Evolutionary conservation across 768 basidiomycete species (phyloP), one percentile per base, ranked within the genome.

Genomic region (Pleurotus eryngii): DNA sequence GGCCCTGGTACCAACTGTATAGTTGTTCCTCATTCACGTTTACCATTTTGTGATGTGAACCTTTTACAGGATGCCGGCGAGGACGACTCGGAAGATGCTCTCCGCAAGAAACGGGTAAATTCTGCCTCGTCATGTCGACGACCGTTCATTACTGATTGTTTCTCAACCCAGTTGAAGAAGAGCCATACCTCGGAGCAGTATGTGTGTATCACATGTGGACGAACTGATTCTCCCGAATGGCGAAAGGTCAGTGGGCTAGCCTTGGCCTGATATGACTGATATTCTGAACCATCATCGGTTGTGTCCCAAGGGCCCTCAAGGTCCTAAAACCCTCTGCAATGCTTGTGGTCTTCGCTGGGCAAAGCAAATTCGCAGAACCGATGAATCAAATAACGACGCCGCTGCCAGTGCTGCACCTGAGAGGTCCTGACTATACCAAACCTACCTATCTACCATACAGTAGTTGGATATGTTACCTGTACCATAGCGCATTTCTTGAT

Each of bases 201-300:
- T 67, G 92, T 95, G 9, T 98, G 95, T 66, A 80, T 91, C 30
- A 93, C 88, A 12, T 99, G 96, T 64, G 97, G 97, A 15, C 81
- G 93, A 58, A 98, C 95, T 1, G 92, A 95, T 71, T 95, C 93
- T 42, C 95, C 97, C 0, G 96, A 99, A 73, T 99, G 96, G 96
- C 83, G 96, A 64, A 95, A 94, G 81, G 92, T 76, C 22, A 18
- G 71, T 61, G 17, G 7, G 37, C 35, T 43, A 45, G n/a, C 46
- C 9, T 60, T 50, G 54, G 9, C 57, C 37, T 46, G 30, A n/a
- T 26, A 18, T 39, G 6, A 24, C 55, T 57, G 64, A 39, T 4
- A n/a, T 35, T 45, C 38, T 48, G 15, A 46, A 35, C 17, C 11
- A 17, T 26, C 3, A 18, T 20, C 58, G 59, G 50, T 30, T 46